phyloP scores from a whole-genome alignment of 2,329 filamentous ascomycete genomes.

The Monosporascus sp. region DNA sequence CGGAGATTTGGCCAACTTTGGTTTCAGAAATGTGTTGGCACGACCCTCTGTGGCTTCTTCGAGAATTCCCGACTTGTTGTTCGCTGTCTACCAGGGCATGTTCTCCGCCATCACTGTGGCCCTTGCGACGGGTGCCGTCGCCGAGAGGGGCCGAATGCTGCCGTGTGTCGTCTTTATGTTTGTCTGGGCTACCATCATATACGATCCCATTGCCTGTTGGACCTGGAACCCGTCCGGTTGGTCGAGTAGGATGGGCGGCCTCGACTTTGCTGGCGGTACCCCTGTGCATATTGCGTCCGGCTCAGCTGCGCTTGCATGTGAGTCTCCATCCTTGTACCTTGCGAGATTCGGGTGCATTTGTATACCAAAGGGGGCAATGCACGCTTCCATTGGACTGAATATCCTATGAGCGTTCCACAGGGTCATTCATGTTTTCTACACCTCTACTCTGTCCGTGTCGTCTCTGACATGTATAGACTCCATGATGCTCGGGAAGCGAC shows the following conservation, averaged over 20 bases:
- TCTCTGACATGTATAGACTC: slow-evolving; percentile 44
- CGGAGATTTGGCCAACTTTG: slow-evolving; percentile 74
- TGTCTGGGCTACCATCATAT: slow-evolving; percentile 83
- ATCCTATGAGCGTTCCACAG: too few relatives aligned
- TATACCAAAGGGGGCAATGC: too few relatives aligned
- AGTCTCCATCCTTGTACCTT: slow-evolving; percentile 9
- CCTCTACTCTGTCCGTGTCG: slow-evolving; percentile 1
- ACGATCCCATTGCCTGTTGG: slow-evolving; percentile 92
- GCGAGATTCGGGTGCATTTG: too few relatives aligned
- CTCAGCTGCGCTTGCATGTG: slow-evolving; percentile 70
- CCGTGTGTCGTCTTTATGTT: slow-evolving; percentile 91
- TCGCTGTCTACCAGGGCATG: slow-evolving; percentile 84
- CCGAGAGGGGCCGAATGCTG: slow-evolving; percentile 82
- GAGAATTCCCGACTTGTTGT: slow-evolving; percentile 76
- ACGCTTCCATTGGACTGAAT: too few relatives aligned
- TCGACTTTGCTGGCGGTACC: slow-evolving; percentile 87
- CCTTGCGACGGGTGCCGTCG: slow-evolving; percentile 76
- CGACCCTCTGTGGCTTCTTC: slow-evolving; percentile 67
- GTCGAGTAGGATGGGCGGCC: slow-evolving; percentile 71
- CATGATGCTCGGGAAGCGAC: slow-evolving; percentile 81
- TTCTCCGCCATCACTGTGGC: slow-evolving; percentile 83
- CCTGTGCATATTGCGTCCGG: slow-evolving; percentile 87
- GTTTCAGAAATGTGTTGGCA: slow-evolving; percentile 69
- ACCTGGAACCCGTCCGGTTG: slow-evolving; percentile 84
- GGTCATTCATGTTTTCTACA: background rate